Base-by-base conservation (phyloP, 177 flowering plant genomes). In the Telopea speciosissima region DNA sequence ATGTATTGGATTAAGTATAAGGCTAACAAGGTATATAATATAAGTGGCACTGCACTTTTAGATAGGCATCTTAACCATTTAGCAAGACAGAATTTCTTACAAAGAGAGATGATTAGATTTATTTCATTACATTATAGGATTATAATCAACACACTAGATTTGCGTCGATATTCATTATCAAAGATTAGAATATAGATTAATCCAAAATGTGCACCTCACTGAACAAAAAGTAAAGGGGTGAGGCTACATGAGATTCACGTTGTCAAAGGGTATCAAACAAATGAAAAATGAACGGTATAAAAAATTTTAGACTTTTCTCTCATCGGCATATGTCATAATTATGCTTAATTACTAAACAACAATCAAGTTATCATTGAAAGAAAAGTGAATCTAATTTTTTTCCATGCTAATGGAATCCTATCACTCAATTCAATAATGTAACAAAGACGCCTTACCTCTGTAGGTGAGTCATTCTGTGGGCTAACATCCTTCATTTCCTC, bases 401-500 rank as follows among this genome's bases (percentile, higher is more conserved):
- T 0, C 0, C 54, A 49, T 13, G 2, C 14, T 8, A 49, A 16
- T 49, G 14, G 54, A 49, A 49, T 49, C 8, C 19, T n/a, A 31
- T 17, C 40, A 63, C 31, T 16, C 21, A 26, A 63, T 26, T 14
- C 25, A 67, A 49, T 24, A 45, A 61, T 7, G 63, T 69, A 60
- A 23, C 60, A 60, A 11, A 8, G 65, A 66, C 58, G 8, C 8
- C 77, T 71, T 74, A 72, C 91, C 90, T 85, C 87, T 42, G 81
- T 81, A 61, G 81, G 68, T 26, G 81, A 25, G 28, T 81, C 81
- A 40, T 65, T 59, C 65, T 73, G 75, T 28, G 79, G 69, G 66
- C 67, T 77, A 24, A 75, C 81, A 75, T 83, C 96, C 40, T 77
- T 78, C 85, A 86, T 84, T 75, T 89, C 91, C 67, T 82, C 88